These are phyloP conservation scores for Pochonia chlamydosporia DNA, from an alignment of 2,329 filamentous ascomycete genomes.

Conservation along the genomic window DNA sequence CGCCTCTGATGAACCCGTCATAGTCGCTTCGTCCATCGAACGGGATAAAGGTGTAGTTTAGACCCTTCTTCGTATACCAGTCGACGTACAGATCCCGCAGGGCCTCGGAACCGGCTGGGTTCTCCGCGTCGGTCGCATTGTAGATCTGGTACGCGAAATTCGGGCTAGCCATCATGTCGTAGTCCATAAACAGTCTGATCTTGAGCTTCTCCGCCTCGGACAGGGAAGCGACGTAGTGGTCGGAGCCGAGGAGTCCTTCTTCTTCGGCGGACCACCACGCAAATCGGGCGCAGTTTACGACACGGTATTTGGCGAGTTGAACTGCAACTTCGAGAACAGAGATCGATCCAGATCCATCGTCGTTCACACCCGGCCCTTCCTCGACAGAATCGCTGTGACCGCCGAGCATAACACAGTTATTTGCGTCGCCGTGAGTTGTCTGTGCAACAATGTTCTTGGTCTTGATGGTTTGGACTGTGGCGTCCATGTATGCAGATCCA, in stretches of 20 bases:
- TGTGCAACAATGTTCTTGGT: constrained; percentile 60
- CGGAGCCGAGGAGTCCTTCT: constrained; percentile 59
- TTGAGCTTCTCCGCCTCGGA: constrained; percentile 52
- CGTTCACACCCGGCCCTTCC: constrained; percentile 69
- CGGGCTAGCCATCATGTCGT: constrained; percentile 63
- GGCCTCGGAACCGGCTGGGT: constrained; percentile 66
- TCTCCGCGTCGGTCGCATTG: constrained; percentile 63
- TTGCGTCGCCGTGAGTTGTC: constrained; percentile 50
- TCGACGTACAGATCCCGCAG: constrained; percentile 62
- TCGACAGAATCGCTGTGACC: constrained; percentile 58
- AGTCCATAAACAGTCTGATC: constrained; percentile 63
- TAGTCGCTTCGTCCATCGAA: constrained; percentile 81
- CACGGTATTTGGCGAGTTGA: constrained; percentile 49
- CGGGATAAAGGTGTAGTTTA: constrained; percentile 63
- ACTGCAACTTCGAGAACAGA: constrained; percentile 57
- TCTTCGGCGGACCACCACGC: constrained; percentile 66
- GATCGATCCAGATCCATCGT: constrained; percentile 65
- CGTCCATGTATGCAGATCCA: constrained; percentile 54
- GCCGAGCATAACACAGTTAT: constrained; percentile 62
- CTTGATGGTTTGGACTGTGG: constrained; percentile 45
- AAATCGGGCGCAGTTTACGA: constrained; percentile 62
- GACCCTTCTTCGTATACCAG: constrained; percentile 56
- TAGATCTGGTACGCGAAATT: constrained; percentile 66
- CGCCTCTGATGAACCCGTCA: constrained; percentile 66
- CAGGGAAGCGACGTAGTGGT: constrained; percentile 53